A percentile compares a stretch with the other conserved stretches of the same genome.
Evolutionary conservation across 345 rosid genomes (phyloP).

Genomic region (Sisymbrium irio): DNA sequence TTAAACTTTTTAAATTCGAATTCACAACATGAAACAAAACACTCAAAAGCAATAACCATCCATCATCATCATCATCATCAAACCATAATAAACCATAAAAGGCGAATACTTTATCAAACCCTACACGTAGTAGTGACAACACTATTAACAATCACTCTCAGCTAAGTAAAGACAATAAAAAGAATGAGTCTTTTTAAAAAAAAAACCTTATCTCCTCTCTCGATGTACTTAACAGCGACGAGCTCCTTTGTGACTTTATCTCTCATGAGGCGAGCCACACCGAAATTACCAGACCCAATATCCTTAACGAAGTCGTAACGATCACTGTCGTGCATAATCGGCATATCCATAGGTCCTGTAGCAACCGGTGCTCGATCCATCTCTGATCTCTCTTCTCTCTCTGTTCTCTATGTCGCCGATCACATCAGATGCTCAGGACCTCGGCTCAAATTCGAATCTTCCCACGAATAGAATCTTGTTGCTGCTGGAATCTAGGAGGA

Average conservation of each 20-base stretch:
- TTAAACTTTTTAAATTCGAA: not conserved
- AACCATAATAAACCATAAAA: not conserved
- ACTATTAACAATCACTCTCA: not conserved
- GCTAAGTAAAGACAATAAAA: not conserved
- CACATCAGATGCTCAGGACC: slow-evolving; percentile 8
- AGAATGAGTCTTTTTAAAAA: not conserved
- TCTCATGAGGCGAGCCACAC: slow-evolving; percentile 84
- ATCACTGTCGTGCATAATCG: slow-evolving; percentile 94
- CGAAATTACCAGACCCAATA: slow-evolving; percentile 92
- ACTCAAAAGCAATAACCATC: no score
- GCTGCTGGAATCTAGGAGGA: slow-evolving; percentile 21
- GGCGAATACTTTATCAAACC: not conserved
- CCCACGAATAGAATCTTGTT: not conserved
- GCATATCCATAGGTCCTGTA: slow-evolving; percentile 78
- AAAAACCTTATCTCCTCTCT: slow-evolving; percentile 81
- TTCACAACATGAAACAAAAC: not conserved
- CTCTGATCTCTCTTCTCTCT: slow-evolving; percentile 4
- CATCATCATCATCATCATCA: not conserved
- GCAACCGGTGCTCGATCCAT: slow-evolving; percentile 52
- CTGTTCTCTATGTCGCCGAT: not conserved
- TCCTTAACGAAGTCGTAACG: slow-evolving; percentile 82
- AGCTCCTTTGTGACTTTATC: slow-evolving; percentile 76
- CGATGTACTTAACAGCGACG: slow-evolving; percentile 96
- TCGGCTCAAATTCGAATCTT: slow-evolving; percentile 6
- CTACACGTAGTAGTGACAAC: not conserved